phyloP scores from a whole-genome alignment of 2,329 filamentous ascomycete genomes.

The Apiospora phragmitis region DNA sequence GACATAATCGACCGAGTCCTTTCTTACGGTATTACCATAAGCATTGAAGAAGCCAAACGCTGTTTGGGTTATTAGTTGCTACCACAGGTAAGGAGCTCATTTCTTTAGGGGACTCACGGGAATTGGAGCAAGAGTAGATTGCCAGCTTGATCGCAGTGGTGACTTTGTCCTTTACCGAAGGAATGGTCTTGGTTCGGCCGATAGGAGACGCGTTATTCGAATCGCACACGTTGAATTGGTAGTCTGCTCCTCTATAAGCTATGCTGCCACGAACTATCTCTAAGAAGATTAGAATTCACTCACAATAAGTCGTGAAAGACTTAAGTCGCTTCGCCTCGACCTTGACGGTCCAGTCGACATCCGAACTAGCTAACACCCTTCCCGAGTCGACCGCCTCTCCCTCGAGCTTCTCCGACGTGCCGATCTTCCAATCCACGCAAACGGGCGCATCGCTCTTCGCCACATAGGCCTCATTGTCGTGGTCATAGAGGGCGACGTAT shows the following conservation, averaged over 20 bases:
- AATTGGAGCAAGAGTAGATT: slow-evolving; percentile 73
- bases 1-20: slow-evolving; percentile 61
- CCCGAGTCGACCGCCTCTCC: slow-evolving; percentile 51
- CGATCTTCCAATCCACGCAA: slow-evolving; percentile 67
- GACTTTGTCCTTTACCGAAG: slow-evolving; percentile 55
- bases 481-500: slow-evolving; percentile 40
- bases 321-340: slow-evolving; percentile 64
- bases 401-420: slow-evolving; percentile 43
- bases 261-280: background rate
- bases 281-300: background rate
- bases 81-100: background rate
- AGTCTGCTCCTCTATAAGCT: slow-evolving; percentile 36
- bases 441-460: slow-evolving; percentile 58
- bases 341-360: slow-evolving; percentile 76
- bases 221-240: slow-evolving; percentile 69
- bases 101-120: slow-evolving; percentile 42
- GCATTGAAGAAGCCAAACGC: slow-evolving; percentile 61
- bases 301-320: slow-evolving; percentile 63
- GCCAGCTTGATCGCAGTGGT: slow-evolving; percentile 59
- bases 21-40: slow-evolving; percentile 58
- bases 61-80: slow-evolving; percentile 17
- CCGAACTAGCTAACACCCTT: slow-evolving; percentile 66
- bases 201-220: slow-evolving; percentile 62
- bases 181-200: slow-evolving; percentile 71
- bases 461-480: slow-evolving; percentile 45